These are phyloP conservation scores for Letharia columbiana DNA, from an alignment of 495 filamentous ascomycete species.

Conservation along the genomic window DNA sequence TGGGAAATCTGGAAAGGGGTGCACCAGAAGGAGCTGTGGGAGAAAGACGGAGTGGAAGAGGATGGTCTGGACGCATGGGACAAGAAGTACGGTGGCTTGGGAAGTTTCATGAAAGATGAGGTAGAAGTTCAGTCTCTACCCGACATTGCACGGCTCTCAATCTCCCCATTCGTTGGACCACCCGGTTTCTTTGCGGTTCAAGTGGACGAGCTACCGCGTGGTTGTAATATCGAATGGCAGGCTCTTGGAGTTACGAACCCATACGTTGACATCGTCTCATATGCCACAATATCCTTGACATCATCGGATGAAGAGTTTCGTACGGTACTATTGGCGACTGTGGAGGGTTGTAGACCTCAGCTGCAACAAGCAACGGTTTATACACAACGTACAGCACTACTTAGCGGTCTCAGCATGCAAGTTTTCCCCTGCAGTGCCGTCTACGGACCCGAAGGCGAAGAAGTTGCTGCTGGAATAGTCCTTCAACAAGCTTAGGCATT, in stretches of 20 bases:
- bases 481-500: constrained; percentile 25
- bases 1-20: constrained; percentile 45
- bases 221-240: constrained; percentile 67
- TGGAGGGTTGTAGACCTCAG: not conserved
- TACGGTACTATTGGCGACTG: not conserved
- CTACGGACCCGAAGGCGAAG: constrained; percentile 36
- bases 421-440: constrained; percentile 41
- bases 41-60: constrained; percentile 31
- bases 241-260: constrained; percentile 36
- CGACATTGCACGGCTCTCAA: constrained; percentile 26
- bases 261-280: constrained; percentile 19
- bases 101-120: constrained; percentile 6
- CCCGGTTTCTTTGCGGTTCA: constrained; percentile 67
- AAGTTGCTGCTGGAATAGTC: constrained; percentile 34
- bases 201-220: constrained; percentile 61
- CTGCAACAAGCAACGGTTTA: constrained; percentile 15
- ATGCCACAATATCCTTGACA: not conserved
- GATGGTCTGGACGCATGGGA: constrained; percentile 66
- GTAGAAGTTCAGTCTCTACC: constrained; percentile 10
- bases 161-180: constrained; percentile 11
- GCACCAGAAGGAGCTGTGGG: constrained; percentile 29
- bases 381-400: constrained; percentile 17
- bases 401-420: constrained; percentile 28
- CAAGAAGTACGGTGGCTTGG: constrained; percentile 43
- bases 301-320: constrained; percentile 9